These are phyloP conservation scores for Fusarium ambrosium DNA, from an alignment of 2,329 filamentous ascomycete species.

Conservation along the genomic window DNA sequence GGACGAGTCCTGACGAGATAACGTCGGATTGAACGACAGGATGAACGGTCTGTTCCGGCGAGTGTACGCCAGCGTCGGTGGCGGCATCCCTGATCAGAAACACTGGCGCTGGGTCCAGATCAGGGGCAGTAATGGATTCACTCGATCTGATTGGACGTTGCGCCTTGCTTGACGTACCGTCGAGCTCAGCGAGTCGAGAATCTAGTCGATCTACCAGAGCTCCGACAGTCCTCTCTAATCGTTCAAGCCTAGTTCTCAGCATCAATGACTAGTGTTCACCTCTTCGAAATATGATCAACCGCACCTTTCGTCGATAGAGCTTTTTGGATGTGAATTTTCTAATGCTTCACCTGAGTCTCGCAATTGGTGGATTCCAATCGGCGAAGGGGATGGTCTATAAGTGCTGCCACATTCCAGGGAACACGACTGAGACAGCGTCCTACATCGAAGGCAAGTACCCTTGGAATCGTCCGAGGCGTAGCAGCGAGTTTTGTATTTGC, in stretches of 20 bases:
- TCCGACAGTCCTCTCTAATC: slow-evolving; percentile 22
- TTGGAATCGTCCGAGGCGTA: slow-evolving; percentile 27
- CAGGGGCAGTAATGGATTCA: not conserved
- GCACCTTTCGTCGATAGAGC: slow-evolving; percentile 16
- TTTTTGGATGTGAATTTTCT: not conserved
- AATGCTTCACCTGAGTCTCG: fast-evolving
- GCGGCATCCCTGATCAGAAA: slow-evolving; percentile 48
- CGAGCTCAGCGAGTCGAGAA: slow-evolving; percentile 8
- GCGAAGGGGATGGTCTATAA: not conserved
- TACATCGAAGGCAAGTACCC: slow-evolving; percentile 43
- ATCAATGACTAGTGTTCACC: not conserved
- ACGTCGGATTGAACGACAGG: slow-evolving; percentile 24
- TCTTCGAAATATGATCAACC: fast-evolving
- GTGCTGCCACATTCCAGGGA: slow-evolving; percentile 22
- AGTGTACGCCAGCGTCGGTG: slow-evolving; percentile 41
- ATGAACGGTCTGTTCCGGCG: slow-evolving; percentile 17
- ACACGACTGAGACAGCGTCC: slow-evolving; percentile 41
- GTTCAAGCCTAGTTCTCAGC: slow-evolving; percentile 19
- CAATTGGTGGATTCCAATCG: not conserved
- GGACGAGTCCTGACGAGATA: slow-evolving; percentile 40
- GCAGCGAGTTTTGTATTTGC: slow-evolving; percentile 46
- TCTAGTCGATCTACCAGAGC: slow-evolving; percentile 32
- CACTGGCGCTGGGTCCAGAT: slow-evolving; percentile 40
- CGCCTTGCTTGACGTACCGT: not conserved
- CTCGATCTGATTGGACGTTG: not conserved